Conservation (phyloP, 306 rosid genomes). For the Luffa acutangula region DNA sequence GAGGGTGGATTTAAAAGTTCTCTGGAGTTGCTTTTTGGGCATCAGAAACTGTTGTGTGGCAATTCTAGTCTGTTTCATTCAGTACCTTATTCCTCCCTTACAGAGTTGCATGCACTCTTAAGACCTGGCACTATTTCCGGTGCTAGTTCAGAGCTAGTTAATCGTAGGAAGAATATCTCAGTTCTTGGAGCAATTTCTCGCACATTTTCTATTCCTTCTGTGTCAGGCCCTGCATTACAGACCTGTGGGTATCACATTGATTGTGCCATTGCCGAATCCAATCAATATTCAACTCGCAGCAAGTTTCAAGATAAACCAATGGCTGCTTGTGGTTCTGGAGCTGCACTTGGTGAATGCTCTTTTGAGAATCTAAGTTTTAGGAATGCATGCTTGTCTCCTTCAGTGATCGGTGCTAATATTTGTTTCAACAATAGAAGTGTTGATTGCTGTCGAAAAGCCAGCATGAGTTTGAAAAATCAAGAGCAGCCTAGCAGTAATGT, state of each 20-base stretch:
- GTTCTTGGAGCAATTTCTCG: constrained; percentile 64
- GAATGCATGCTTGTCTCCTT: constrained; percentile 9
- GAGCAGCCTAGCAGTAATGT: constrained; percentile 38
- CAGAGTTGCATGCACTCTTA: constrained; percentile 22
- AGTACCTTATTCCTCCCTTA: constrained; percentile 22
- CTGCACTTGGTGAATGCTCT: constrained; percentile 29
- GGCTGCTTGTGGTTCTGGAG: constrained; percentile 49
- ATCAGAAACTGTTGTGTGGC: constrained; percentile 48
- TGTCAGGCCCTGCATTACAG: constrained; percentile 59
- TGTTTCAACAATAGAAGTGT: constrained; percentile 14
- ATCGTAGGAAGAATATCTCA: constrained; percentile 39
- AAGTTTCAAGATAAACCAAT: constrained; percentile 33
- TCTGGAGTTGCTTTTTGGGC: constrained; percentile 45
- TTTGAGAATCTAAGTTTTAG: constrained; percentile 22
- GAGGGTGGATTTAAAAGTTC: constrained; percentile 38
- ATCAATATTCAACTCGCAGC: constrained; percentile 20
- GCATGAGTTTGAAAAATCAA: constrained; percentile 55
- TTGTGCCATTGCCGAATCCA: constrained; percentile 28
- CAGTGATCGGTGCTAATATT: constrained; percentile 19
- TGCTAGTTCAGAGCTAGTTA: constrained; percentile 36
- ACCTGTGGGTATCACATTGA: constrained; percentile 60
- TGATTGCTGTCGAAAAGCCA: constrained; percentile 34
- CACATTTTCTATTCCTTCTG: constrained; percentile 55
- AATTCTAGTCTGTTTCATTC: constrained; percentile 38
- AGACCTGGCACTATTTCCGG: constrained; percentile 34